Percentiles rank a stretch among this genome's conserved stretches.
These are phyloP conservation scores for Ophiosphaerella korrae DNA, from an alignment of 2,329 filamentous ascomycete species.

Conservation along the genomic window DNA sequence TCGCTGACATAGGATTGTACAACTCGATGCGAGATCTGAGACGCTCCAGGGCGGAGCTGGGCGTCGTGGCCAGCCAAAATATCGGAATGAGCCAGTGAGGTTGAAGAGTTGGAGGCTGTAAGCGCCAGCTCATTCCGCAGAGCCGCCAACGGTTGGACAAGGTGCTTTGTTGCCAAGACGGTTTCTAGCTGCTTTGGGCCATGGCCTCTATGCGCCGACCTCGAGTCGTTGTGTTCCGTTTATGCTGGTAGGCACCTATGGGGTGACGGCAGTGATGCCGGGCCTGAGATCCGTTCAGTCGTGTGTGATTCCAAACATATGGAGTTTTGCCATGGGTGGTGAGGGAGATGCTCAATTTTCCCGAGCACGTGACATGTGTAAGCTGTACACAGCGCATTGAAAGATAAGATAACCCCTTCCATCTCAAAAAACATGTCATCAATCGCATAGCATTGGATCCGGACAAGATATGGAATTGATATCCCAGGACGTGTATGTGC, in stretches of 20 bases:
- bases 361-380: too few species aligned
- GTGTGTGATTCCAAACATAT: background rate
- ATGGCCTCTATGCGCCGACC: slow-evolving; percentile 16
- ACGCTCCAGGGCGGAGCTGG: slow-evolving; percentile 40
- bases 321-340: background rate
- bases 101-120: slow-evolving; percentile 19
- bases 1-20: slow-evolving; percentile 42
- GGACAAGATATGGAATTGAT: too few species aligned
- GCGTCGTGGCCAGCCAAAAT: slow-evolving; percentile 34
- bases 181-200: slow-evolving; percentile 7
- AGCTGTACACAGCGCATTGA: too few species aligned
- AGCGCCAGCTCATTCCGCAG: slow-evolving; percentile 27
- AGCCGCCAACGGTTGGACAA: slow-evolving; percentile 29
- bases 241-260: background rate
- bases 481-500: too few species aligned
- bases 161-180: slow-evolving; percentile 9
- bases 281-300: background rate
- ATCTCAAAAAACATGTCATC: too few species aligned
- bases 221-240: background rate
- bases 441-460: too few species aligned
- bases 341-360: background rate
- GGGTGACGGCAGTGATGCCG: background rate
- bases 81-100: slow-evolving; percentile 35
- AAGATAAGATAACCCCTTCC: too few species aligned
- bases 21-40: slow-evolving; percentile 42